Conservation (phyloP, 495 filamentous ascomycete species). For the Letharia lupina region DNA sequence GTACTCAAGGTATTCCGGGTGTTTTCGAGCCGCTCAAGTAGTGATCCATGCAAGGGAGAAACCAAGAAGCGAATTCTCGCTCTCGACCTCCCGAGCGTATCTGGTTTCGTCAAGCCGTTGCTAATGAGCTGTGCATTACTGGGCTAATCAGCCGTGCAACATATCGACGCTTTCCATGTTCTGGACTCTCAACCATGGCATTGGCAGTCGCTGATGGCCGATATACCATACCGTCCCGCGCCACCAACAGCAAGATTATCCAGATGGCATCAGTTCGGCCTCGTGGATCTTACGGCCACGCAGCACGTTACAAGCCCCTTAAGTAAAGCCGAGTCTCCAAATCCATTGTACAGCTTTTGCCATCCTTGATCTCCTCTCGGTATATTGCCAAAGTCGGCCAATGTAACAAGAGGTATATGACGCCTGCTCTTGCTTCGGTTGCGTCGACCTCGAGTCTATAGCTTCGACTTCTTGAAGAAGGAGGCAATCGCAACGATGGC, state of each 20-base stretch:
- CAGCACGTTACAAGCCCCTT: neutral
- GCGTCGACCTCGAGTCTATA: neutral
- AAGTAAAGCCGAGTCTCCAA: neutral
- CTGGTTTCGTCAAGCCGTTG: no score
- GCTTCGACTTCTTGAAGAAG: neutral
- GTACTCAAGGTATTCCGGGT: no score
- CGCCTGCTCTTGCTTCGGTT: neutral
- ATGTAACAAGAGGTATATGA: neutral
- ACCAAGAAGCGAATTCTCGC: neutral
- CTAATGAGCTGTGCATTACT: no score
- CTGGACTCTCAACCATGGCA: neutral
- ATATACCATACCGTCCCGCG: neutral
- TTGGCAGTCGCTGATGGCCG: neutral
- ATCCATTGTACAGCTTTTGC: neutral
- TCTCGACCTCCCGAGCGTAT: neutral
- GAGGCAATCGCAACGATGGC: neutral
- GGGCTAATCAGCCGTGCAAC: neutral
- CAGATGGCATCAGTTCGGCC: neutral
- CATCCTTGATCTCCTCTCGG: neutral
- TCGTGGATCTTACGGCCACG: neutral
- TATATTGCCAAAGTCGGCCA: neutral
- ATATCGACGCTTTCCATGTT: neutral
- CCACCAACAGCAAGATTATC: neutral
- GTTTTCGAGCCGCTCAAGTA: no score
- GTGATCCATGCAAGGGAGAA: no score